Conservation (phyloP, 176 grass and related monocot genomes). For the Phyllostachys edulis region DNA sequence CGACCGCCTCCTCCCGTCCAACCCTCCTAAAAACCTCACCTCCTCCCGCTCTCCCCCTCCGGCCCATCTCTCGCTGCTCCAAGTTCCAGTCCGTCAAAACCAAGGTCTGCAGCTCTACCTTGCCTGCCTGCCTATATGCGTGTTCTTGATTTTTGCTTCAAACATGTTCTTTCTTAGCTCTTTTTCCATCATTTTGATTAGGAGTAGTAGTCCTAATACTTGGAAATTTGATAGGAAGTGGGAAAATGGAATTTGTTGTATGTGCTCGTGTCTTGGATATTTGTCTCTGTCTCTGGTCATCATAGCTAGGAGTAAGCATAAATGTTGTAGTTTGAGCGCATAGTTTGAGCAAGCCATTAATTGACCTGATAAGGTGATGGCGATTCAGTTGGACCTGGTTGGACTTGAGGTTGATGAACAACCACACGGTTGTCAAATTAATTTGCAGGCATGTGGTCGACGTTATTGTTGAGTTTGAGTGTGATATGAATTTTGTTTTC, state of each 20-base stretch:
- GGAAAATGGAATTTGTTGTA: background rate
- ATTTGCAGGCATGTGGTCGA: too few species aligned
- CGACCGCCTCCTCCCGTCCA: slow-evolving; percentile 10
- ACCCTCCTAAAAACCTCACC: slow-evolving; percentile 7
- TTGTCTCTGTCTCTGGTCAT: background rate
- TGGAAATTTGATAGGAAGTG: background rate
- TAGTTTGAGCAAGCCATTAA: too few species aligned
- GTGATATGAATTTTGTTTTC: too few species aligned
- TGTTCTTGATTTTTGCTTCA: background rate
- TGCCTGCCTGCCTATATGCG: background rate
- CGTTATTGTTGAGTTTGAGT: too few species aligned
- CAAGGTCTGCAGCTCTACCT: slow-evolving; percentile 41
- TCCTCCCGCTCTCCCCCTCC: slow-evolving; percentile 1
- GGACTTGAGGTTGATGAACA: too few species aligned
- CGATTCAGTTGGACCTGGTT: too few species aligned
- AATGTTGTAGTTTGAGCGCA: too few species aligned
- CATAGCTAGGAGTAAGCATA: background rate
- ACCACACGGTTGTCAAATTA: too few species aligned
- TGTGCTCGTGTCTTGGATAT: slow-evolving; percentile 10
- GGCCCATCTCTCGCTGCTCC: slow-evolving; percentile 37
- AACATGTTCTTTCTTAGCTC: background rate
- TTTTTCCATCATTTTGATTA: background rate
- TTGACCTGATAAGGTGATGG: too few species aligned
- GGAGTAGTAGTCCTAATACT: background rate
- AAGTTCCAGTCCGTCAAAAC: slow-evolving; percentile 45